Evolutionary conservation across 805 yeast species (phyloP), one percentile per base, ranked within the genome.

Genomic region (Zygotorulaspora danielsina): DNA sequence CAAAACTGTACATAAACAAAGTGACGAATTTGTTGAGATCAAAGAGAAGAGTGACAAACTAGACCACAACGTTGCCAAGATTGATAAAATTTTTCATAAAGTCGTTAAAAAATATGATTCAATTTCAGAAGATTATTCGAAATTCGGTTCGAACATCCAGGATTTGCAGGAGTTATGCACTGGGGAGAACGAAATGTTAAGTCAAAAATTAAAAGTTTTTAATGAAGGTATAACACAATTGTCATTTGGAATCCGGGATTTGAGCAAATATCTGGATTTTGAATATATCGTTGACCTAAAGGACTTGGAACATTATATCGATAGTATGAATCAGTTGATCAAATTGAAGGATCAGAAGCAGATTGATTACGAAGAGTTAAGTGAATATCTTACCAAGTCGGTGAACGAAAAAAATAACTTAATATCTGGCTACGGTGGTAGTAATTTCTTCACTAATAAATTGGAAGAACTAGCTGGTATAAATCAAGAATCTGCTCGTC

Each of bases 291-390:
- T 85, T 2, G 79, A 94, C 9, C 65, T 93, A 49, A 82, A 84
- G 49, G 97, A 93, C 61, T 72, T 93, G 63, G 87, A 90, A 46
- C 89, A 85, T 63, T 93, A 84, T 51, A 75, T 82, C 32, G 68
- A 66, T 35, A 76, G 83, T 16, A 65, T 84, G 49, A 78, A 78
- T 53, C 76, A 73, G 45, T 66, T 90, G 42, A 75, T 93, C 38
- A 88, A 83, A 55, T 71, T 84, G 41, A 87, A 90, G 49, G 97
- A 90, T 55, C 88, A 87, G 57, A 89, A 89, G 60, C 89, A 85
- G 52, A 75, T 90, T 19, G 98, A 90, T 59, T 81, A 82, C 54
- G 97, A 93, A 57, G 94, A 84, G 36, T 68, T 90, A 31, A 75
- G 78, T 27, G 94, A 84, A 39, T 90, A 90, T 63, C 66, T 88